phyloP scores from a whole-genome alignment of 2,329 filamentous ascomycete species.

The Nothophoma quercina region DNA sequence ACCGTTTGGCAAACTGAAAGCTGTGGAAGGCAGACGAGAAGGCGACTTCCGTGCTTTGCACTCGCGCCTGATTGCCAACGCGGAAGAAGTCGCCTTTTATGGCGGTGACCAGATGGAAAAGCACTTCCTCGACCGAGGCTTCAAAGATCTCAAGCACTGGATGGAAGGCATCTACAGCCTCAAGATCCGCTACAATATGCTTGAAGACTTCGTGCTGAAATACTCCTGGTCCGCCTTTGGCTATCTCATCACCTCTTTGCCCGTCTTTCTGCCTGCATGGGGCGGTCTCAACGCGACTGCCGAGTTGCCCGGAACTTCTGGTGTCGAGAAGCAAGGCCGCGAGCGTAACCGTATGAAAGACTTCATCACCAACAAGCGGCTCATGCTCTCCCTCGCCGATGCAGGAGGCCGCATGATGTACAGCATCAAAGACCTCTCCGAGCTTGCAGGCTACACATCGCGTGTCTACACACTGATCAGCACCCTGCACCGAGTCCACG shows the following conservation, averaged over 20 bases:
- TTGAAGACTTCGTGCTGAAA: slow-evolving; percentile 97
- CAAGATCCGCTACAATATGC: slow-evolving; percentile 97
- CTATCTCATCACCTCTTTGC: slow-evolving; percentile 90
- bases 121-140: slow-evolving; percentile 88
- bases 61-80: slow-evolving; percentile 91
- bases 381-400: slow-evolving; percentile 97
- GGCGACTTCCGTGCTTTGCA: slow-evolving; percentile 94
- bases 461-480: slow-evolving; percentile 95
- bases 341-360: slow-evolving; percentile 94
- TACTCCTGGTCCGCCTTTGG: slow-evolving; percentile 99
- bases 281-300: slow-evolving; percentile 79
- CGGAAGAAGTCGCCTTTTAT: slow-evolving; percentile 97
- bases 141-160: slow-evolving; percentile 90
- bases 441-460: slow-evolving; percentile 94
- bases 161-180: slow-evolving; percentile 99
- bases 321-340: slow-evolving; percentile 62
- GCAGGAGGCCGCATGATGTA: slow-evolving; percentile 99
- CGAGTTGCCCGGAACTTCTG: slow-evolving; percentile 62
- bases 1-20: slow-evolving; percentile 95
- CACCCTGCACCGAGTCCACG: slow-evolving; percentile 91
- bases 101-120: slow-evolving; percentile 95
- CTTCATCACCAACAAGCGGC: slow-evolving; percentile 97
- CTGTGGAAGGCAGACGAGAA: slow-evolving; percentile 92
- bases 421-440: slow-evolving; percentile 96
- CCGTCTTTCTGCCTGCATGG: slow-evolving; percentile 94